Conservation (phyloP, 2,329 filamentous ascomycete genomes). For the Fusarium lateritium region DNA sequence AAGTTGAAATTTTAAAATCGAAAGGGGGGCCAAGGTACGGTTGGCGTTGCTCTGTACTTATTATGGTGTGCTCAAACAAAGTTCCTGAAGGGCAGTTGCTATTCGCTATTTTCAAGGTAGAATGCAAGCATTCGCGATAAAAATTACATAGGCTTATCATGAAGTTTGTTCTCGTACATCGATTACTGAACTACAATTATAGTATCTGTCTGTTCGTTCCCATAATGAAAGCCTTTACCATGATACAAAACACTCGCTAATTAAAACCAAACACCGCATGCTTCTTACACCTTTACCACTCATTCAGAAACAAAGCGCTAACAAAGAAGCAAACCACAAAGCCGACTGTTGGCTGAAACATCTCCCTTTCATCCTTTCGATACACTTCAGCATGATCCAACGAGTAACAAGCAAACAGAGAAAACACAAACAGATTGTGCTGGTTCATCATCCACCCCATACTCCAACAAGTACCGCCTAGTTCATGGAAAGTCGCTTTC, state of each 20-base stretch:
- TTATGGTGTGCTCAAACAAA: not conserved
- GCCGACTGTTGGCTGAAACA: slow-evolving; percentile 14
- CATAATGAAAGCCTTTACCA: not conserved
- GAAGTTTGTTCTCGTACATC: not conserved
- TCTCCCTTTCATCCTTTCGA: slow-evolving; percentile 9
- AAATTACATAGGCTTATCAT: not conserved
- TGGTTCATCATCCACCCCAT: not conserved
- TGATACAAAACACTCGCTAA: slow-evolving; percentile 10
- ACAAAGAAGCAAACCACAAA: slow-evolving; percentile 12
- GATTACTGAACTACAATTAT: not conserved
- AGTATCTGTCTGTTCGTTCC: not conserved
- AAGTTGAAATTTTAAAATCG: slow-evolving; percentile 8
- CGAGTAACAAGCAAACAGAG: not conserved
- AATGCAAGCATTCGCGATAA: not conserved
- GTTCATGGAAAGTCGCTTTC: slow-evolving; percentile 39
- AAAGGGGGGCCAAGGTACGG: slow-evolving; percentile 5
- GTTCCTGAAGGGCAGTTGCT: not conserved
- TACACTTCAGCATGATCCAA: slow-evolving; percentile 13
- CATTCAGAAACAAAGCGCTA: slow-evolving; percentile 15
- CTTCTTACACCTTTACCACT: slow-evolving; percentile 1
- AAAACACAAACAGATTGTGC: slow-evolving; percentile 9
- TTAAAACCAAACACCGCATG: slow-evolving; percentile 3
- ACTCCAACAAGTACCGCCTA: slow-evolving; percentile 13
- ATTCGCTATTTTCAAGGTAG: not conserved
- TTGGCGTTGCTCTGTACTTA: slow-evolving; percentile 8